These are phyloP conservation scores for Mortierella sp. DNA, from an alignment of 371 early-diverging fungal species.

Conservation along the genomic window DNA sequence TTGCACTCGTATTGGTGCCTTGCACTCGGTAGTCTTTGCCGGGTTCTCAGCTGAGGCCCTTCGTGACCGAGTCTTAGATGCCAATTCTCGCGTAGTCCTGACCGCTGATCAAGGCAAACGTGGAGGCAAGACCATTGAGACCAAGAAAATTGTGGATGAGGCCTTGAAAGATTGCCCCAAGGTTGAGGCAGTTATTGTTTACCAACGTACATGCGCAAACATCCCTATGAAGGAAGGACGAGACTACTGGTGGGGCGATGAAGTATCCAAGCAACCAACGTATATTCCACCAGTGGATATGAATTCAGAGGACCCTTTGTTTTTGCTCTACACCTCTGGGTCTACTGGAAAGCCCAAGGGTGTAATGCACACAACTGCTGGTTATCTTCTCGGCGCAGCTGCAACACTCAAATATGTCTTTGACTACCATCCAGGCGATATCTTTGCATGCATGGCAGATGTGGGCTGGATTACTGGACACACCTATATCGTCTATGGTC, in stretches of 20 bases:
- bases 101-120: conserved; percentile 92
- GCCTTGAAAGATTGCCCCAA: conserved; percentile 80
- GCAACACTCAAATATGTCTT: conserved; percentile 93
- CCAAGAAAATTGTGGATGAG: conserved; percentile 93
- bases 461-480: conserved; percentile 90
- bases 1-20: conserved; percentile 92
- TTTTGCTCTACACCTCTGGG: conserved; percentile 97
- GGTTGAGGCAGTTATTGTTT: conserved; percentile 89
- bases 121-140: conserved; percentile 89
- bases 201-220: conserved; percentile 84
- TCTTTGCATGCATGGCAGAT: conserved; percentile 89
- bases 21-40: conserved; percentile 94
- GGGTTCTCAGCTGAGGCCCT: conserved; percentile 93
- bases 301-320: conserved; percentile 95
- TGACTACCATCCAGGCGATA: conserved; percentile 87
- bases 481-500: conserved; percentile 96
- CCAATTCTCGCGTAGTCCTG: conserved; percentile 80
- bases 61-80: conserved; percentile 85
- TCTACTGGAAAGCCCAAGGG: conserved; percentile 97
- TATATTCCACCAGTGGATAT: conserved; percentile 88
- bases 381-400: conserved; percentile 93
- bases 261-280: conserved; percentile 75
- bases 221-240: conserved; percentile 80
- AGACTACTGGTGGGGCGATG: conserved; percentile 94
- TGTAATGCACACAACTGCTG: conserved; percentile 92